Evolutionary conservation across 1,284 basidiomycete genomes (phyloP).

Genomic region (Afroboletus lepidellus): DNA sequence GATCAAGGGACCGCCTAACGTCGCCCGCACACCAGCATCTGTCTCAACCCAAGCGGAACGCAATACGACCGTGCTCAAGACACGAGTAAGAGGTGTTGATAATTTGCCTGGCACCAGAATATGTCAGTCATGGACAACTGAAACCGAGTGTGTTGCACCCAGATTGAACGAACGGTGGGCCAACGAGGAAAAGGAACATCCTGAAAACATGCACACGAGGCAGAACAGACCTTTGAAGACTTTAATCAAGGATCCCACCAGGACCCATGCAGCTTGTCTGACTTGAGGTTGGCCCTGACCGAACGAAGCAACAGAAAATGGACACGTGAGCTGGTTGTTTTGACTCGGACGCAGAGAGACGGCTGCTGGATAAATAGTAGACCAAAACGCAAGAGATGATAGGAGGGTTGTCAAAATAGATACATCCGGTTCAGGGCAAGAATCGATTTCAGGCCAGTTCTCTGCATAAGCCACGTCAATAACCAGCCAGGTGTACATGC

Average conservation of each 20-base stretch:
- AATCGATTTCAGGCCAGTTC: conserved; percentile 14
- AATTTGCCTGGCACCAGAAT: conserved; percentile 36
- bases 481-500: not conserved
- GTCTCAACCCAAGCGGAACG: conserved; percentile 77
- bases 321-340: conserved; percentile 19
- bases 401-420: conserved; percentile 40
- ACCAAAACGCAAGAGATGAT: conserved; percentile 58
- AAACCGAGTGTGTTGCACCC: not conserved
- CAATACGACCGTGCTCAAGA: conserved; percentile 60
- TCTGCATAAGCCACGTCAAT: conserved; percentile 15
- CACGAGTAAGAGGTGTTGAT: conserved; percentile 37
- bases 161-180: not conserved
- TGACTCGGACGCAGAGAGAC: not conserved
- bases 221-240: conserved; percentile 41
- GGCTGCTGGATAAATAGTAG: conserved; percentile 46
- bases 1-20: conserved; percentile 71
- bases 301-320: conserved; percentile 50
- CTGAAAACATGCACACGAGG: not conserved
- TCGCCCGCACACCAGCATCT: conserved; percentile 62
- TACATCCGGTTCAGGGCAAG: conserved; percentile 14
- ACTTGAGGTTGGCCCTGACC: conserved; percentile 64
- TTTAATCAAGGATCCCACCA: conserved; percentile 42
- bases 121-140: conserved; percentile 1
- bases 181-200: not conserved
- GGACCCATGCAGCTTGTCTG: conserved; percentile 65